Conservation (phyloP, 2,329 filamentous ascomycete genomes). For the Thelonectria olida region DNA sequence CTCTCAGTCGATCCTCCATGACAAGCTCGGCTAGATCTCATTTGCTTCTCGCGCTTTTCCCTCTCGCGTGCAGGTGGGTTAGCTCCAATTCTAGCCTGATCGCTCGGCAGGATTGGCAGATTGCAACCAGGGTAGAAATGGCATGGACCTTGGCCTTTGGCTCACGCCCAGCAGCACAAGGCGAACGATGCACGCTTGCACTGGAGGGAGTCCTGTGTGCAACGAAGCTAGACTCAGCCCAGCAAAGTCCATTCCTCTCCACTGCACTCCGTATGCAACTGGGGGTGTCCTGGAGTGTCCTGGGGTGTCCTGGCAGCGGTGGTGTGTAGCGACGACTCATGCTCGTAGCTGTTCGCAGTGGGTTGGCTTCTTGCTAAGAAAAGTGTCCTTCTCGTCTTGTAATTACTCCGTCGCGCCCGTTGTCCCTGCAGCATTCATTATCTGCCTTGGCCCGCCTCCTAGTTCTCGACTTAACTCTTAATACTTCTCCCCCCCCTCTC, state of each 20-base stretch:
- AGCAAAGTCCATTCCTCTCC: not conserved
- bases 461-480: not conserved
- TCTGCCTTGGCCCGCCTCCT: slow-evolving; percentile 15
- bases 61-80: slow-evolving; percentile 38
- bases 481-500: not conserved
- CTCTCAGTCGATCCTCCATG: slow-evolving; percentile 14
- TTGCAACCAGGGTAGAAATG: slow-evolving; percentile 31
- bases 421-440: slow-evolving; percentile 8
- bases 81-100: slow-evolving; percentile 39
- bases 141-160: not conserved
- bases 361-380: not conserved
- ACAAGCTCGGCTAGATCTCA: slow-evolving; percentile 37
- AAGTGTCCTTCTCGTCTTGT: slow-evolving; percentile 2
- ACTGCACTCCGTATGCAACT: not conserved
- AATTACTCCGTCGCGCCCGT: not conserved
- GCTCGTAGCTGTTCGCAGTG: not conserved
- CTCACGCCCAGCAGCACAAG: not conserved
- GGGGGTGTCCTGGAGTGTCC: not conserved
- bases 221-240: not conserved
- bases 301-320: not conserved
- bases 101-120: slow-evolving; percentile 41
- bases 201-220: not conserved
- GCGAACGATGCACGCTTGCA: not conserved
- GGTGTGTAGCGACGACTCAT: not conserved
- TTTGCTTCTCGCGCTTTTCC: slow-evolving; percentile 24